These are phyloP conservation scores for Chaetomidium leptoderma DNA, from an alignment of 495 filamentous ascomycete genomes.

Conservation along the genomic window DNA sequence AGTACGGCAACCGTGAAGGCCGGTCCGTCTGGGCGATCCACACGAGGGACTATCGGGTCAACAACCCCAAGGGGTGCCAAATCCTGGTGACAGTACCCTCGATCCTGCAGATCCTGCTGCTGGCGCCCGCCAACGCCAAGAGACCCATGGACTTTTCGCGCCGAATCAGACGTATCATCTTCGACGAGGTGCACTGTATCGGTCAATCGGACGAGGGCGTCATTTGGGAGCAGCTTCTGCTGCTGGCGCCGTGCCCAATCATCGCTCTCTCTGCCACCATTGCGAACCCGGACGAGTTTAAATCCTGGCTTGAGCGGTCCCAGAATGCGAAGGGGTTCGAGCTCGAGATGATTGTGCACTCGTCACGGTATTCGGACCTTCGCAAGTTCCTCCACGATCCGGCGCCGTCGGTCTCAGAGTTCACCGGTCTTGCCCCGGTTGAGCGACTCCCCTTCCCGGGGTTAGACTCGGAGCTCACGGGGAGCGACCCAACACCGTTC, in stretches of 20 bases:
- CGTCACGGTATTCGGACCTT: slow-evolving; percentile 66
- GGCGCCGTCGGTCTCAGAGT: slow-evolving; percentile 49
- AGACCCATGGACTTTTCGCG: slow-evolving; percentile 52
- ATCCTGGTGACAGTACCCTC: slow-evolving; percentile 73
- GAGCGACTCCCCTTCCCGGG: slow-evolving; percentile 33
- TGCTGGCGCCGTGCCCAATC: slow-evolving; percentile 71
- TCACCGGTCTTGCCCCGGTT: slow-evolving; percentile 47
- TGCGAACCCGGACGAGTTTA: slow-evolving; percentile 69
- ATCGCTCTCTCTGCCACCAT: slow-evolving; percentile 78
- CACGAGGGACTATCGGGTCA: slow-evolving; percentile 67
- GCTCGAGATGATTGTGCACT: slow-evolving; percentile 61
- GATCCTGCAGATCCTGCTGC: slow-evolving; percentile 73
- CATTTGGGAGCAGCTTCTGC: slow-evolving; percentile 75
- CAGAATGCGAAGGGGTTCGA: slow-evolving; percentile 51
- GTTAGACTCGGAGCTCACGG: slow-evolving; percentile 42
- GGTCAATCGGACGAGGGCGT: slow-evolving; percentile 72
- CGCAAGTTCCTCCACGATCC: slow-evolving; percentile 60
- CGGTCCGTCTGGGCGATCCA: slow-evolving; percentile 76
- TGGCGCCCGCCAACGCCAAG: slow-evolving; percentile 62
- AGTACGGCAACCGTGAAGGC: slow-evolving; percentile 44
- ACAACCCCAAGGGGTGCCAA: slow-evolving; percentile 66
- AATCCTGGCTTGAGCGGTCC: slow-evolving; percentile 58
- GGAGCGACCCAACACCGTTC: slow-evolving; percentile 39
- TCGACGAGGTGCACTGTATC: slow-evolving; percentile 81
- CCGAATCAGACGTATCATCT: slow-evolving; percentile 68